Base-by-base conservation (phyloP, 2,329 filamentous ascomycete genomes). In the Fusarium foetens region DNA sequence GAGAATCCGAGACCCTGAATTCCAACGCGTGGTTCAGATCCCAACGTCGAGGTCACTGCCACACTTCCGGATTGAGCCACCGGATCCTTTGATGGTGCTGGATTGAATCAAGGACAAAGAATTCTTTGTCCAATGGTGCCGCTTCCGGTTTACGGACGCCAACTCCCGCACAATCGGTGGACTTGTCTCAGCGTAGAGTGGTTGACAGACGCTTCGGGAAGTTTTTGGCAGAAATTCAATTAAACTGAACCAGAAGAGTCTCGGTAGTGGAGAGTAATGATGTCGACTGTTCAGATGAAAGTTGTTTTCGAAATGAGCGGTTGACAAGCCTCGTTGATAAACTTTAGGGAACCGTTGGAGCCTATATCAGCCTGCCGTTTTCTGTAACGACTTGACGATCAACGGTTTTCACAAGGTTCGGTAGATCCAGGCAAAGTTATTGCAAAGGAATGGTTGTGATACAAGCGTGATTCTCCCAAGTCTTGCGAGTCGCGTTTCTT, bases 1-100 rank as follows among this genome's bases (percentile, higher is more conserved):
- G 51, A 71, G 61, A 59, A 63, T 73, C 68, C 77, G 69, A 78
- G 72, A 78, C 76, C 72, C 60, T 58, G 52, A 62, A 78, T 78
- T 78, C 76, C 76, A 78, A 60, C 31, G 70, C 66, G 70, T 73
- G 70, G 70, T 72, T 58, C 58, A 68, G 57, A 72, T 63, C 63
- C 21, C 42, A 49, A 58, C 57, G 61, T 71, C 70, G 33, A 59
- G 60, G 66, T 60, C 57, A 76, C 74, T 76, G 71, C 52, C 73
- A 72, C 76, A 70, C 70, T 70, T 51, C 59, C 49, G 58, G 72
- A 62, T 63, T 58, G 63, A 74, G 76, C 70, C 58, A 77, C 65
- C 33, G n/a, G 68, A 25, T 45, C 35, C 33, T 69, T 63, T 49
- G 36, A 68, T 69, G 59, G 65, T 63, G 38, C 39, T 57, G 46